Evolutionary conservation across 108 stramenopile species (phyloP).

Genomic region (Cyclotella baltica): DNA sequence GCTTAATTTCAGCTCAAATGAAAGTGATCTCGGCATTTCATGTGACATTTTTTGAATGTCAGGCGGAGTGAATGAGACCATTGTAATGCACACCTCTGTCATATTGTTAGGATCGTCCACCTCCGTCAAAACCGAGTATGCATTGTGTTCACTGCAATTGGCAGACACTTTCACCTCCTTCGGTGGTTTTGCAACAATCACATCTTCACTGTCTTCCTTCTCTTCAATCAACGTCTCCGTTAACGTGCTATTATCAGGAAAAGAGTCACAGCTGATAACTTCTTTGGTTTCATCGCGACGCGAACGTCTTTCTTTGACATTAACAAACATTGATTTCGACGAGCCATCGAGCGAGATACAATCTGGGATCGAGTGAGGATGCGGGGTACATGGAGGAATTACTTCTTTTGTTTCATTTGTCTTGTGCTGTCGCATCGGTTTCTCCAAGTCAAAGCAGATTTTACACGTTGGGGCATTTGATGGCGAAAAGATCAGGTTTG

Average conservation of each 20-base stretch:
- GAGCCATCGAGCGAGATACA: slow-evolving; percentile 8
- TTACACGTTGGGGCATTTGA: slow-evolving; percentile 3
- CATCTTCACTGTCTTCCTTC: slow-evolving; percentile 7
- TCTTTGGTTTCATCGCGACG: neutral
- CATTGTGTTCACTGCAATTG: neutral
- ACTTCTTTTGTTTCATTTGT: neutral
- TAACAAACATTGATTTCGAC: slow-evolving; percentile 4
- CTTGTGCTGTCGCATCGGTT: neutral
- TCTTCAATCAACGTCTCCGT: neutral
- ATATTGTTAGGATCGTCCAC: slow-evolving; percentile 23
- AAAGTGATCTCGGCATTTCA: slow-evolving; percentile 8
- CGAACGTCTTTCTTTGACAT: neutral
- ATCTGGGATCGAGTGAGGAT: neutral
- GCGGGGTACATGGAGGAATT: neutral
- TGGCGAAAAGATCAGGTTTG: slow-evolving; percentile 1
- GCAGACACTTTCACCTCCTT: neutral
- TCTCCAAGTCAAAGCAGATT: neutral
- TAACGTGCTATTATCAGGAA: slow-evolving; percentile 11
- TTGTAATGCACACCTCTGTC: slow-evolving; percentile 13
- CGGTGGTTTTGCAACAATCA: neutral
- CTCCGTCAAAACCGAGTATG: slow-evolving; percentile 16
- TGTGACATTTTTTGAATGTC: neutral
- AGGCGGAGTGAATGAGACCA: slow-evolving; percentile 7
- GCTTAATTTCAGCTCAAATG: slow-evolving; percentile 17
- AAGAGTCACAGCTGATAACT: neutral